Evolutionary conservation across 257 asterid genomes (phyloP), one percentile per base, ranked within the genome.

Genomic region (Anisodus acutangulus): DNA sequence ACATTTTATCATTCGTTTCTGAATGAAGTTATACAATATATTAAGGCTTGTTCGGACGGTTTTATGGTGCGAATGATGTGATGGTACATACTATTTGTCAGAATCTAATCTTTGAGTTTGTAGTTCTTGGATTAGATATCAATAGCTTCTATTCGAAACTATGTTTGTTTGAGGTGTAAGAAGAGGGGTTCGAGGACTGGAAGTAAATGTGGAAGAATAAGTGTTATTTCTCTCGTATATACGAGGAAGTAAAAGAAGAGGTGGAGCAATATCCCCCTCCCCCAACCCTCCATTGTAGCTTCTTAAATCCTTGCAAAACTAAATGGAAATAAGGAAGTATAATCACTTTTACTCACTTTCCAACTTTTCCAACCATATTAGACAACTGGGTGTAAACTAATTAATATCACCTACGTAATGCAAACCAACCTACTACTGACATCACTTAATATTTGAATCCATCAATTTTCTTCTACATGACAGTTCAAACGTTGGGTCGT

Each of bases 241-340:
- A 74, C 78, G 49, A 51, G 80, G 60, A 74, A 74, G 60, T 74
- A 26, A 74, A 47, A n/a, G 19, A 72, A 47, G 58, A 45, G 57
- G 79, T 17, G 16, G 8, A 70, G 55, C 43, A 11, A n/a, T 45
- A 31, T 31, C 35, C 35, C 35, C 35, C 35, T 31, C 35, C 35
- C 35, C 35, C 35, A 31, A 31, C 35, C 35, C 35, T 31, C 35
- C 35, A 59, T 59, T 26, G 10, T 59, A 17, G 66, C 66, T 59
- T 59, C 4, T 7, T 59, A 6, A 59, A 59, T 59, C 66, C 66
- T 59, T 59, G 4, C 31, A 8, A 59, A 59, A n/a, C 66, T 59
- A n/a, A n/a, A 59, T 59, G 66, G 26, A 59, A 59, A 59, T 26
- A 26, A 16, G 10, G 10, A 59, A 59, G 31, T 59, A 17, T 59